These are phyloP conservation scores for Waltergamsia citrina DNA, from an alignment of 2,329 filamentous ascomycete species.

Conservation along the genomic window DNA sequence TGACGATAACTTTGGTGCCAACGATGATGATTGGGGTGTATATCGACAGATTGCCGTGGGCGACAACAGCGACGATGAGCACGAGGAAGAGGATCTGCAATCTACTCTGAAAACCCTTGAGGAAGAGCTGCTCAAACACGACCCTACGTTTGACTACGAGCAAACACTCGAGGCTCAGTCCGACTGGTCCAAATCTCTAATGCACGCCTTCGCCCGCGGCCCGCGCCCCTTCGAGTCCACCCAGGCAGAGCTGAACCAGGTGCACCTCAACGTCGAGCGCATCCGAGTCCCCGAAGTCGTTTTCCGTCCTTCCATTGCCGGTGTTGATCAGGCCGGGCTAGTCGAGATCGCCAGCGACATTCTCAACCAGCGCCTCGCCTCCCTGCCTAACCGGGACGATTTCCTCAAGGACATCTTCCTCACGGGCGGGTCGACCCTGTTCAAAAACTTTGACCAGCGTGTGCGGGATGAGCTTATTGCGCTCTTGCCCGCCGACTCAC, in stretches of 20 bases:
- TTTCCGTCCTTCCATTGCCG: conserved; percentile 86
- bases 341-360: conserved; percentile 90
- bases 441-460: conserved; percentile 78
- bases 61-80: conserved; percentile 74
- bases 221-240: conserved; percentile 81
- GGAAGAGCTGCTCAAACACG: conserved; percentile 74
- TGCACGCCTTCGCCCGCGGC: conserved; percentile 85
- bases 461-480: conserved; percentile 63
- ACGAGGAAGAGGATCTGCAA: conserved; percentile 82
- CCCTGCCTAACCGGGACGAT: conserved; percentile 47
- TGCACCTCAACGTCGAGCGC: conserved; percentile 94
- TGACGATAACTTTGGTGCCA: conserved; percentile 92
- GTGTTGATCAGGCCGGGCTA: conserved; percentile 86
- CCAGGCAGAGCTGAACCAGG: conserved; percentile 71
- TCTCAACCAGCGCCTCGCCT: conserved; percentile 67
- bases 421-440: conserved; percentile 86
- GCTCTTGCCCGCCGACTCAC: conserved; percentile 59
- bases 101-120: conserved; percentile 68
- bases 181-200: conserved; percentile 87
- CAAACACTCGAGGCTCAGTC: conserved; percentile 85
- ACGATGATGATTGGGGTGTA: conserved; percentile 96
- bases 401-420: conserved; percentile 84
- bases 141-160: conserved; percentile 83
- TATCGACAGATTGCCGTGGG: conserved; percentile 88
- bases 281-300: conserved; percentile 90